phyloP scores from a whole-genome alignment of 2,329 filamentous ascomycete genomes.

The Sporothrix phasma region DNA sequence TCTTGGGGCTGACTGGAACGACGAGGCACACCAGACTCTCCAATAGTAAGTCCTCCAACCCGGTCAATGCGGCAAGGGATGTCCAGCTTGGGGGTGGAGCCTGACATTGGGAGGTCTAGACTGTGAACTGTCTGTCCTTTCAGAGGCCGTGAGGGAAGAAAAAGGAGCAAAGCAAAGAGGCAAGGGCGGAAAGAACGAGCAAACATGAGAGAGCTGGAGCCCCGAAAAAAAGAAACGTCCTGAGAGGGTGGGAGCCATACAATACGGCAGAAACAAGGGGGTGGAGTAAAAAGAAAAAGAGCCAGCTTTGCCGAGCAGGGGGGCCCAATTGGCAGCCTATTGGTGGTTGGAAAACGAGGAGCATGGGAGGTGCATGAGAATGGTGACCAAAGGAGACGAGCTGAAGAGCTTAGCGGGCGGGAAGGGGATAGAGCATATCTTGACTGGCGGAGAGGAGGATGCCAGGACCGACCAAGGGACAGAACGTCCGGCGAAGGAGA shows the following conservation, averaged over 20 bases:
- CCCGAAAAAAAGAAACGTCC: not conserved
- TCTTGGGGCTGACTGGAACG: not conserved
- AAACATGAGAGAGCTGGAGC: not conserved
- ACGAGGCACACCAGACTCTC: no score
- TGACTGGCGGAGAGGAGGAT: not conserved
- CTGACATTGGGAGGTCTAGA: not conserved
- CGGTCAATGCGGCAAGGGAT: not conserved
- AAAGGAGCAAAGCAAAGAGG: not conserved
- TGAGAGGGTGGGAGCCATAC: not conserved
- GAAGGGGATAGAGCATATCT: not conserved
- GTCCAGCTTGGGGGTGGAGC: no score
- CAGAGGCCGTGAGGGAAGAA: not conserved
- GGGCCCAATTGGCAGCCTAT: not conserved
- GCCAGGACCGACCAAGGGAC: not conserved
- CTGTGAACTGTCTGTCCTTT: not conserved
- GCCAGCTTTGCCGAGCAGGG: not conserved
- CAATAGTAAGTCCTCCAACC: no score
- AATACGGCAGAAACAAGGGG: not conserved
- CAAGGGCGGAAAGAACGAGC: not conserved
- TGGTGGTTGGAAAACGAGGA: not conserved
- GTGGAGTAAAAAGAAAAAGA: not conserved
- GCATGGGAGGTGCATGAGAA: conserved; percentile 1
- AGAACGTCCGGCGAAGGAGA: no score
- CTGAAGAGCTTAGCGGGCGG: not conserved
- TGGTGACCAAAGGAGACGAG: not conserved